A percentile compares a stretch with the other conserved stretches of the same genome.
Conservation (phyloP, 768 basidiomycete genomes). For the Rhodotorula paludigena region DNA sequence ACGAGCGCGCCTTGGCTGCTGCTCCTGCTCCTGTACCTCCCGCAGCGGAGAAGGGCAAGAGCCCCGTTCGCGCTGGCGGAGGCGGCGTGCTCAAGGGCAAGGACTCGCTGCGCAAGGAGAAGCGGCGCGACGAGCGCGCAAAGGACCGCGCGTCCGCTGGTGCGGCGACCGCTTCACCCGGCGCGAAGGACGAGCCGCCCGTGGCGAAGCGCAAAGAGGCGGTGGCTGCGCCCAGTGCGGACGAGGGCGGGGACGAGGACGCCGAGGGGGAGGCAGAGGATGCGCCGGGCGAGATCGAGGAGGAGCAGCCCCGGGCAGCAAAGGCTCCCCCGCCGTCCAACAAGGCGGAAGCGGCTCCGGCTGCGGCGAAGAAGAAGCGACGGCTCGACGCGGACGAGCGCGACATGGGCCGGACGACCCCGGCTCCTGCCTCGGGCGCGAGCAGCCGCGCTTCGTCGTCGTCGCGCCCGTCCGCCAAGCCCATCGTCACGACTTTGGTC, state of each 20-base stretch:
- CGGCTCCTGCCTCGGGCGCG: not conserved
- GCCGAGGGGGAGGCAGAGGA: not conserved
- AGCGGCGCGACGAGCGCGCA: not conserved
- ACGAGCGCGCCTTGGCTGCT: not conserved
- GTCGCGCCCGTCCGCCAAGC: not conserved
- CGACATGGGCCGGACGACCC: too few relatives aligned
- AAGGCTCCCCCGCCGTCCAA: not conserved
- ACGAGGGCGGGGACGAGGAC: not conserved
- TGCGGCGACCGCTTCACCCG: not conserved
- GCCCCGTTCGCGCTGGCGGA: conserved; percentile 3
- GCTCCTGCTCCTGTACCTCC: not conserved
- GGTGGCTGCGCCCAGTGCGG: not conserved
- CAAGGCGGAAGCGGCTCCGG: not conserved
- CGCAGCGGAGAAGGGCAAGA: not conserved
- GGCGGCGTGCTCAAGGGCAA: conserved; percentile 36
- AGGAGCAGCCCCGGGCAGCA: not conserved
- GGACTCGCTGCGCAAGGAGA: conserved; percentile 31
- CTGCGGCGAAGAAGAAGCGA: conserved; percentile 10
- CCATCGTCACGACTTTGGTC: not conserved
- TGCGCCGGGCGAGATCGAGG: not conserved
- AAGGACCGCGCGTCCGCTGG: not conserved
- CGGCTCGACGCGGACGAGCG: not conserved
- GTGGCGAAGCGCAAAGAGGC: not conserved
- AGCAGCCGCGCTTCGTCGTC: not conserved
- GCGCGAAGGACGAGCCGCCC: not conserved